Evolutionary conservation across 139 green algal species (phyloP), one percentile per base, ranked within the genome.

Genomic region (Asterochloris erici): DNA sequence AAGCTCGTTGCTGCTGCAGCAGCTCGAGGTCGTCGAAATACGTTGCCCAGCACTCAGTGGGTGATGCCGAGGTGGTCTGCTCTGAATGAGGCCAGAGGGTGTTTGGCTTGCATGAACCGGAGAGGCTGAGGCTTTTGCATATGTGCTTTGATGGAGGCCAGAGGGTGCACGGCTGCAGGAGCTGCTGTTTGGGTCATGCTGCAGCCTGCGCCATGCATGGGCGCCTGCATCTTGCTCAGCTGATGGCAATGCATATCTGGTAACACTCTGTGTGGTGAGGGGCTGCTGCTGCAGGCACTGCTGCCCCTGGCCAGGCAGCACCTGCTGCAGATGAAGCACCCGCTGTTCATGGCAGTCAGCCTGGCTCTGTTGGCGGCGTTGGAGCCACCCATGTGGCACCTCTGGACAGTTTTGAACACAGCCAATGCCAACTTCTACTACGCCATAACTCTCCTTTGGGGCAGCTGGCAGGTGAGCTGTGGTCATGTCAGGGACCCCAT

Each of bases 361-460:
- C 83, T 94, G n/a, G 61, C 87, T 68, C 82, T 94, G 82, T 82
- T 94, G 69, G 63, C 85, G 14, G 90, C 92, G 29, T 85, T 93
- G 66, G 88, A 84, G 6, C 88, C 86, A 16, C 84, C 89, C 54
- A 94, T 94, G 87, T 93, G 88, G 91, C 78, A 88, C 79, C 87
- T 93, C 81, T 97, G 93, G 93, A 90, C 95, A n/a, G 74, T 86
- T 11, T 68, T 89, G 26, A 87, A 90, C 74, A 88, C 87, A 19
- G 93, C 90, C 62, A 97, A 97, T 83, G 84, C 90, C 62, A 97
- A 97, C 85, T 96, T 96, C 63, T 95, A 89, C 83, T 97, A 95
- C 81, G 93, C 93, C 1, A 91, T 94, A 28, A 95, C 90, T 79
- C 83, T 97, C 68, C 73, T 93, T 47, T 86, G 92, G 61, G 91